phyloP scores from a whole-genome alignment of 768 basidiomycete genomes.

The Hericium erinaceus region DNA sequence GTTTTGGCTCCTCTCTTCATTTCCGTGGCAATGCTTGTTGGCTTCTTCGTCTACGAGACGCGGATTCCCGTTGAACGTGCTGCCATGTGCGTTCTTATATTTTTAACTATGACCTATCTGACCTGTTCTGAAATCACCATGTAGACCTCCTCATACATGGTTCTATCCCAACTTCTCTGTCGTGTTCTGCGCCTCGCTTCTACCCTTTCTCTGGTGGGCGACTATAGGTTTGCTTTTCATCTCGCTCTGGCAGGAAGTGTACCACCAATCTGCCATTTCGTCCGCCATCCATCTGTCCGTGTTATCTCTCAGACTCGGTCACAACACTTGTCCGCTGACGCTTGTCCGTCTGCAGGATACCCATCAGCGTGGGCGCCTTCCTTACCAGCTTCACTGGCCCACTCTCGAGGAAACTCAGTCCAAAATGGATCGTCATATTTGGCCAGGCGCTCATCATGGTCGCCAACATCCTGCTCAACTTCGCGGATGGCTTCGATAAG shows the following conservation, averaged over 20 bases:
- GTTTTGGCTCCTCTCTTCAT: slow-evolving; percentile 36
- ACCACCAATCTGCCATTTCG: slow-evolving; percentile 27
- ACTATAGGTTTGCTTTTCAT: slow-evolving; percentile 25
- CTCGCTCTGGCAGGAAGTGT: slow-evolving; percentile 27
- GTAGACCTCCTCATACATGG: slow-evolving; percentile 28
- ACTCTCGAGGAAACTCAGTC: slow-evolving; percentile 25
- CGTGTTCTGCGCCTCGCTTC: slow-evolving; percentile 26
- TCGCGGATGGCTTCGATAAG: slow-evolving; percentile 28
- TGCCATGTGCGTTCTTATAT: slow-evolving; percentile 16
- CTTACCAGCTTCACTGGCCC: slow-evolving; percentile 33
- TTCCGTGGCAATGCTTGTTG: slow-evolving; percentile 26
- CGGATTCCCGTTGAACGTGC: slow-evolving; percentile 26
- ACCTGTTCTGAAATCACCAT: too few species aligned
- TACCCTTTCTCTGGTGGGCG: slow-evolving; percentile 33
- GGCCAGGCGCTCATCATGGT: slow-evolving; percentile 30
- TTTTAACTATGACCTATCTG: too few species aligned
- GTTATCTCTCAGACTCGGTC: background rate
- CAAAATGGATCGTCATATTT: slow-evolving; percentile 37
- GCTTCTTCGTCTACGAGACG: slow-evolving; percentile 35
- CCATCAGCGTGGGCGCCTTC: slow-evolving; percentile 24
- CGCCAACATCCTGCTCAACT: slow-evolving; percentile 32
- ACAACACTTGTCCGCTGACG: background rate
- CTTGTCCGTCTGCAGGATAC: background rate
- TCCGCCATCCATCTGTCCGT: slow-evolving; percentile 29
- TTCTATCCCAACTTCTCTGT: slow-evolving; percentile 30